Conservation (phyloP, 345 rosid genomes). For the Erysimum cheiranthoides region DNA sequence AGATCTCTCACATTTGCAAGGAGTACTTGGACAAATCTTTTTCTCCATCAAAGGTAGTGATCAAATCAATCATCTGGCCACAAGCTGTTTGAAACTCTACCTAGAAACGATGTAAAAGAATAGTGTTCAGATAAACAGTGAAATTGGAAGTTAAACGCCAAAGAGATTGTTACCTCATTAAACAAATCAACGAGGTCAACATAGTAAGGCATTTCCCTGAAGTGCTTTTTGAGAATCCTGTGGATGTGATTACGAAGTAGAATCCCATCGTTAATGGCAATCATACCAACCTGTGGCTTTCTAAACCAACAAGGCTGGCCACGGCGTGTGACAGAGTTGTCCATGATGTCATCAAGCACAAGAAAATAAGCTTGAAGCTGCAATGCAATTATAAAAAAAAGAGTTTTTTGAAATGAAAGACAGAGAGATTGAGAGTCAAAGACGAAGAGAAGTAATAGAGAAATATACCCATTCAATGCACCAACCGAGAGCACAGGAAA, state of each 20-base stretch:
- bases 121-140: background rate
- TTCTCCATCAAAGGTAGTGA: constrained; percentile 71
- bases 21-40: constrained; percentile 73
- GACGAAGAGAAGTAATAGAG: background rate
- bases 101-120: constrained; percentile 41
- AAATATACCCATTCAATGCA: constrained; percentile 83
- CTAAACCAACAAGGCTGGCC: constrained; percentile 91
- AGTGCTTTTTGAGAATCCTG: constrained; percentile 65
- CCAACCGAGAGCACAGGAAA: constrained; percentile 83
- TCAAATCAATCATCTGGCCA: constrained; percentile 91
- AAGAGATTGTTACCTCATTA: constrained; percentile 53
- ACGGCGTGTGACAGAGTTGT: constrained; percentile 78
- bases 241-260: constrained; percentile 67
- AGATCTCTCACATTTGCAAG: constrained; percentile 37
- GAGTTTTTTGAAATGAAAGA: background rate
- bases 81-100: constrained; percentile 79
- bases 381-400: background rate
- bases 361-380: constrained; percentile 86
- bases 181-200: constrained; percentile 71
- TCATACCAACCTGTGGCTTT: constrained; percentile 77
- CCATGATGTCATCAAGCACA: constrained; percentile 88
- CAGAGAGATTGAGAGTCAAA: background rate
- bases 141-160: constrained; percentile 3
- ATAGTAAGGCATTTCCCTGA: constrained; percentile 58
- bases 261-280: constrained; percentile 69